Conservation (phyloP, 192 early-diverging fungal genomes). For the Umbelopsis isabellina region DNA sequence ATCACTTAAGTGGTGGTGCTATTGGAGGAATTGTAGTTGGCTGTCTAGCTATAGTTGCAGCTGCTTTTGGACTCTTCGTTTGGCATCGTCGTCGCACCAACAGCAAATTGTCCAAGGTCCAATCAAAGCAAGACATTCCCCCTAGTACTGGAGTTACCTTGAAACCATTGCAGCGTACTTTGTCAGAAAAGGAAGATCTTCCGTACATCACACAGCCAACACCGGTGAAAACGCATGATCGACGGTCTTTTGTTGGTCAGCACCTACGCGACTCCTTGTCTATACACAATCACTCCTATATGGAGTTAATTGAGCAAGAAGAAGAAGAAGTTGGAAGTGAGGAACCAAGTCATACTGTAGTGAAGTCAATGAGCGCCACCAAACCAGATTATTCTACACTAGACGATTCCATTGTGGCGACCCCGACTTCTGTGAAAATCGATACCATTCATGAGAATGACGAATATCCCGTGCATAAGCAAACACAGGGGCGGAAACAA, state of each 20-base stretch:
- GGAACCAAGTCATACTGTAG: neutral
- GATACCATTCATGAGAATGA: neutral
- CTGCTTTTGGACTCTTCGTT: neutral
- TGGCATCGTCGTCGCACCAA: neutral
- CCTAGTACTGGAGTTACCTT: neutral
- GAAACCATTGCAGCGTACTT: neutral
- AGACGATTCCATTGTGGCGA: neutral
- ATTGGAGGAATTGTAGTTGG: conserved; percentile 10
- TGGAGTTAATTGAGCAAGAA: neutral
- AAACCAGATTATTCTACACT: neutral
- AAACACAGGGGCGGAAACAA: neutral
- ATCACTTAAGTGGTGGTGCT: neutral
- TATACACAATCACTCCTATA: neutral
- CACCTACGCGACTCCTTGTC: conserved; percentile 9
- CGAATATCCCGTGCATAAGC: neutral
- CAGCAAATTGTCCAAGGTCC: neutral
- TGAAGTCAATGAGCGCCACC: neutral
- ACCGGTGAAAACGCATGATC: conserved; percentile 2
- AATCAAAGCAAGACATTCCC: neutral
- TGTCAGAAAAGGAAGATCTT: conserved; percentile 4
- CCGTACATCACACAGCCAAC: conserved; percentile 10
- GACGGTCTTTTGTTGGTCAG: neutral
- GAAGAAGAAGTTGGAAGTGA: neutral
- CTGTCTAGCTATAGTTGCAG: neutral
- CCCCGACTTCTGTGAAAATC: neutral